A percentile compares a stretch with the other conserved stretches of the same genome.
These are phyloP conservation scores for Porphyrellus cyaneotinctus DNA, from an alignment of 768 basidiomycete species.

Conservation along the genomic window DNA sequence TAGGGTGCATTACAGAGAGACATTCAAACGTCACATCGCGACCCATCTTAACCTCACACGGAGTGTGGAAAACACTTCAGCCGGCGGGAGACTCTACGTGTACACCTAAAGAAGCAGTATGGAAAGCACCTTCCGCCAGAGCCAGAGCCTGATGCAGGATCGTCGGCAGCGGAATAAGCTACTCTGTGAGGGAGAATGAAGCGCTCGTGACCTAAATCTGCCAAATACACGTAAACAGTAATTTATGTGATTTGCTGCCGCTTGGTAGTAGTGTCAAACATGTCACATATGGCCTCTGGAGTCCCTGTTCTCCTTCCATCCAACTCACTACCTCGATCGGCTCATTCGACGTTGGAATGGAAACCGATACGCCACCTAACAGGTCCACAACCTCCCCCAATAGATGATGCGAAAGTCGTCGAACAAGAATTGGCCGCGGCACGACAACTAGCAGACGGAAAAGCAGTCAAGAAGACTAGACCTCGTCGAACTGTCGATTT, in stretches of 20 bases:
- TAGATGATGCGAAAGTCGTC: constrained; percentile 69
- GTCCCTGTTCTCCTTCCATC: constrained; percentile 57
- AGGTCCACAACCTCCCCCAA: constrained; percentile 69
- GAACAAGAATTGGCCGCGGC: constrained; percentile 79
- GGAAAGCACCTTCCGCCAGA: no score
- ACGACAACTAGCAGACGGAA: constrained; percentile 71
- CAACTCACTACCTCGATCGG: constrained; percentile 34
- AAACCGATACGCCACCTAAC: constrained; percentile 64
- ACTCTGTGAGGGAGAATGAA: no score
- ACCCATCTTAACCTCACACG: background rate
- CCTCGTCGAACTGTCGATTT: constrained; percentile 95
- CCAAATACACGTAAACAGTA: background rate
- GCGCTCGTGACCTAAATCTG: no score
- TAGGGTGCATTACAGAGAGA: background rate
- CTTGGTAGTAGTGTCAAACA: no score
- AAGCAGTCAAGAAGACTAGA: constrained; percentile 83
- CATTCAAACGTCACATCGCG: background rate
- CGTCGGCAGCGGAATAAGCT: no score
- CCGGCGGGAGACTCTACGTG: background rate
- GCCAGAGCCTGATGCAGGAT: no score
- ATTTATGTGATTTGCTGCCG: background rate
- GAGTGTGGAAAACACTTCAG: background rate
- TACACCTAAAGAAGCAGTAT: background rate
- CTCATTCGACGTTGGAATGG: constrained; percentile 62
- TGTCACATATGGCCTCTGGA: constrained; percentile 15